Percentiles rank a stretch among this genome's conserved stretches.
Evolutionary conservation across 129 eudicot species (phyloP).

Genomic region (Glebionis coronaria): DNA sequence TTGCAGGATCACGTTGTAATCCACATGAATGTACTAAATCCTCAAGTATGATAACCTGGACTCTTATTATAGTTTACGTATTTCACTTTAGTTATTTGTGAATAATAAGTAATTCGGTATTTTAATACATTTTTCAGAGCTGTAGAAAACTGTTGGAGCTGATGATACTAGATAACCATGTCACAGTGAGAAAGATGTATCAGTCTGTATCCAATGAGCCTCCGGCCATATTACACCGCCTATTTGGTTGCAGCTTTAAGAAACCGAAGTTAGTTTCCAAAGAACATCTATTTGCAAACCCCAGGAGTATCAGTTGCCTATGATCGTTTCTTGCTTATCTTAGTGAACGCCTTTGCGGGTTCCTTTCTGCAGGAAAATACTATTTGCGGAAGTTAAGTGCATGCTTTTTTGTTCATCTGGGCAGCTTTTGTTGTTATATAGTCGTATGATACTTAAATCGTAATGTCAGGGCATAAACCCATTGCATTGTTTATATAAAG

Average conservation of each 20-base stretch:
- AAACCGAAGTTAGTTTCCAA: slow-evolving; percentile 43
- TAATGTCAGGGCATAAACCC: no score
- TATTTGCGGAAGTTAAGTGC: background rate
- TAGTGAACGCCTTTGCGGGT: background rate
- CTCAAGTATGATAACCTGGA: slow-evolving; percentile 63
- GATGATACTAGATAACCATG: slow-evolving; percentile 64
- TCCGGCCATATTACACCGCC: slow-evolving; percentile 49
- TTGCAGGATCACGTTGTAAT: slow-evolving; percentile 54
- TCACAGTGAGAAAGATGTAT: slow-evolving; percentile 60
- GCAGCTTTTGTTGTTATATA: no score
- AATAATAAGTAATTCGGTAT: background rate
- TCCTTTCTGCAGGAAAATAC: background rate
- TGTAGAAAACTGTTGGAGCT: slow-evolving; percentile 62
- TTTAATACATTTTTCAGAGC: slow-evolving; percentile 46
- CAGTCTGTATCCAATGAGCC: slow-evolving; percentile 44
- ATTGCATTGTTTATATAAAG: no score
- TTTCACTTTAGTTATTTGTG: background rate
- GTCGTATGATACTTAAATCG: no score
- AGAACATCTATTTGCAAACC: slow-evolving; percentile 72
- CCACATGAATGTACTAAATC: slow-evolving; percentile 65
- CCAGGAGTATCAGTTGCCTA: slow-evolving; percentile 40
- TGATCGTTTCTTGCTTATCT: background rate
- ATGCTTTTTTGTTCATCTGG: background rate
- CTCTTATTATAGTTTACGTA: background rate
- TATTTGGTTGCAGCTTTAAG: slow-evolving; percentile 38